phyloP scores from a whole-genome alignment of 2,329 filamentous ascomycete species.

The Claviceps arundinis region DNA sequence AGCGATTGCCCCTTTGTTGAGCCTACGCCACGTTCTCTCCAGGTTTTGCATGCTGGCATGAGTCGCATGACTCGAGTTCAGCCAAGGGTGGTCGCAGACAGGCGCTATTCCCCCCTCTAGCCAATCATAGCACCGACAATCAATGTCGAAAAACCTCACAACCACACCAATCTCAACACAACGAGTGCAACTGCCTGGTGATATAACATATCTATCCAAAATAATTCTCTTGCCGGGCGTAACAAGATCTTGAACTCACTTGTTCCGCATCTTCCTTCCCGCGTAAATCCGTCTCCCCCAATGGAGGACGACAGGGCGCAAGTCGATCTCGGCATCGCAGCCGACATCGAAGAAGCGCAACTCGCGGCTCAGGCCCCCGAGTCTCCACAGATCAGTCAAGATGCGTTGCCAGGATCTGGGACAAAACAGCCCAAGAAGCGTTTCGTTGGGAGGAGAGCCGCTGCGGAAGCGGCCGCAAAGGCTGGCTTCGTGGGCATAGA shows the following conservation, averaged over 20 bases:
- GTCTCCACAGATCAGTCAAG: constrained; percentile 2
- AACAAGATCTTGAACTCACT: background rate
- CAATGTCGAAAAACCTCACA: background rate
- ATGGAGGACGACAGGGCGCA: constrained; percentile 70
- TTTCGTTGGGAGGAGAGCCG: constrained; percentile 74
- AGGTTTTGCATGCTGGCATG: background rate
- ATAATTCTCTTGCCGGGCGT: background rate
- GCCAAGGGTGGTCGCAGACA: background rate
- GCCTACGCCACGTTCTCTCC: background rate
- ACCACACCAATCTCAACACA: background rate
- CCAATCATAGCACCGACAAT: constrained; percentile 1
- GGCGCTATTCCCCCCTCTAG: background rate
- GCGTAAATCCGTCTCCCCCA: background rate
- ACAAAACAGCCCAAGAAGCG: constrained; percentile 73
- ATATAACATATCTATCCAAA: background rate
- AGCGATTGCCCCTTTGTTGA: too few relatives aligned
- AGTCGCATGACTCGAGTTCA: too few relatives aligned
- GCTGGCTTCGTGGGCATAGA: constrained; percentile 16
- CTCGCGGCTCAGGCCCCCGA: constrained; percentile 17
- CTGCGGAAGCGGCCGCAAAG: constrained; percentile 45
- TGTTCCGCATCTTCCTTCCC: background rate
- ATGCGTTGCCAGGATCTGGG: constrained; percentile 8
- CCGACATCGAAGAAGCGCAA: constrained; percentile 44
- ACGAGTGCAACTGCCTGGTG: background rate
- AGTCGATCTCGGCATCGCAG: constrained; percentile 56